Conservation (phyloP, 2,329 filamentous ascomycete genomes). For the Lachnellula cervina region DNA sequence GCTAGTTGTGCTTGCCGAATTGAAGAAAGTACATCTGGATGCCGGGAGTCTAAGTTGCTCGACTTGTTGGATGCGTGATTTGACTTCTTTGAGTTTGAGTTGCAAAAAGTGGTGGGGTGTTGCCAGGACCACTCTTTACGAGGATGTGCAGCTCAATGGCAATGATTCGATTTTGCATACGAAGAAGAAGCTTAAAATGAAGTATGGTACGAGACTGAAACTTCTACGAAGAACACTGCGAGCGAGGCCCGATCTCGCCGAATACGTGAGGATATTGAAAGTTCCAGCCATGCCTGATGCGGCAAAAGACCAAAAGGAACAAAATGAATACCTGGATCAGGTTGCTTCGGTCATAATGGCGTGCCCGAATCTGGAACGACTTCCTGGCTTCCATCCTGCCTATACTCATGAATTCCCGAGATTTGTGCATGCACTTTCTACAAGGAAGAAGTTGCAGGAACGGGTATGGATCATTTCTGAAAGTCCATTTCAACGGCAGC, state of each 20-base stretch:
- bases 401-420: conserved; percentile 54
- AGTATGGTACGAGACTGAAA: conserved; percentile 48
- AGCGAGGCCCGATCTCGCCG: conserved; percentile 47
- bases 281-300: conserved; percentile 44
- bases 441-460: conserved; percentile 49
- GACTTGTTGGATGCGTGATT: conserved; percentile 62
- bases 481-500: conserved; percentile 33
- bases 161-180: conserved; percentile 46
- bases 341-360: conserved; percentile 59
- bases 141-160: conserved; percentile 54
- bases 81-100: conserved; percentile 46
- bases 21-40: conserved; percentile 48
- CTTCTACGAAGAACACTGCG: conserved; percentile 55
- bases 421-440: conserved; percentile 55
- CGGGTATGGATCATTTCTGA: conserved; percentile 52
- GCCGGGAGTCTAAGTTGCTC: conserved; percentile 49
- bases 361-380: conserved; percentile 58
- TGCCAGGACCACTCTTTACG: conserved; percentile 41
- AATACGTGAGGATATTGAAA: conserved; percentile 52
- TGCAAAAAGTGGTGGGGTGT: conserved; percentile 49
- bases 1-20: conserved; percentile 48
- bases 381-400: conserved; percentile 48
- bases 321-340: conserved; percentile 51
- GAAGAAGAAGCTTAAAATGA: conserved; percentile 54
- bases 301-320: conserved; percentile 30